A percentile compares a stretch with the other conserved stretches of the same genome.
phyloP scores from a whole-genome alignment of 192 early-diverging fungal genomes.

The Gamsiella multidivaricata region DNA sequence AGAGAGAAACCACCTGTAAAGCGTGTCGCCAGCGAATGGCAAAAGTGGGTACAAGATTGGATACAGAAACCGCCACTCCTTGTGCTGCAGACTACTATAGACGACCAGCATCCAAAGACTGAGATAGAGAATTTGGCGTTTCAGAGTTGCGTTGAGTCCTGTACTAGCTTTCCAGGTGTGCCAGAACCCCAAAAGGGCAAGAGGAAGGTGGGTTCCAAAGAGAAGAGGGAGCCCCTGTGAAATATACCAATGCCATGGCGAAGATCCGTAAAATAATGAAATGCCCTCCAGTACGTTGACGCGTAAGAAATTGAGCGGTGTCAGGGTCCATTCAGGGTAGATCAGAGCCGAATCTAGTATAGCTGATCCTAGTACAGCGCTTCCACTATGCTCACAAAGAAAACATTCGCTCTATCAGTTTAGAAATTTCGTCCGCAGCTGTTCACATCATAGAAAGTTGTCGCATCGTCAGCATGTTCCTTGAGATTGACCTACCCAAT shows the following conservation, averaged over 20 bases:
- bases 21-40: conserved; percentile 57
- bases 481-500: conserved; percentile 53
- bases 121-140: conserved; percentile 49
- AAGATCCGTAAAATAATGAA: conserved; percentile 91
- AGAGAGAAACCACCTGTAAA: conserved; percentile 20
- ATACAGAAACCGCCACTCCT: conserved; percentile 96
- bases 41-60: conserved; percentile 80
- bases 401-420: neutral
- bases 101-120: conserved; percentile 62
- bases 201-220: conserved; percentile 78
- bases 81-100: conserved; percentile 88
- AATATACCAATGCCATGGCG: conserved; percentile 93
- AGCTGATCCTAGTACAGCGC: conserved; percentile 62
- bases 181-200: conserved; percentile 66
- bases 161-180: conserved; percentile 17
- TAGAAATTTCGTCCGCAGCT: neutral
- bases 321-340: conserved; percentile 78
- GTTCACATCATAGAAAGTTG: neutral
- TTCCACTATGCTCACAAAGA: conserved; percentile 29
- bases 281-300: conserved; percentile 86
- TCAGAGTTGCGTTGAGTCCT: conserved; percentile 19
- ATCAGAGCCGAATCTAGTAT: conserved; percentile 71
- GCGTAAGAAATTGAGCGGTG: conserved; percentile 81
- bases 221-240: conserved; percentile 83
- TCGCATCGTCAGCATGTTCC: too few species aligned